Evolutionary conservation across 352 stramenopile species (phyloP).

Genomic region (Phytopythium oedochilum): DNA sequence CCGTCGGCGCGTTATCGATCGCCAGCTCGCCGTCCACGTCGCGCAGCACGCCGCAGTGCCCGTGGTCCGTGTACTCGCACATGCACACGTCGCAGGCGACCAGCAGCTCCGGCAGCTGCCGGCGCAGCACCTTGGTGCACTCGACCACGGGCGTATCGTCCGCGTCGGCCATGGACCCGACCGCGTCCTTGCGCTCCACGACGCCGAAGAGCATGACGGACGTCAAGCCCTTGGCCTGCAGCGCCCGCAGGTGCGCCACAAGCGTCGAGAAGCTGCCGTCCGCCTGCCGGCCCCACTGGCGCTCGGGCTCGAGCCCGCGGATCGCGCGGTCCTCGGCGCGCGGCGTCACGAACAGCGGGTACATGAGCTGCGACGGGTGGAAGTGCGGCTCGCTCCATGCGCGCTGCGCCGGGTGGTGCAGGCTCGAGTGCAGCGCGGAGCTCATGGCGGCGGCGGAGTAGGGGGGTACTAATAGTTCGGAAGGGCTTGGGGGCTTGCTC

Average conservation of each 20-base stretch:
- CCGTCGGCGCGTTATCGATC: constrained; percentile 96
- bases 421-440: constrained; percentile 58
- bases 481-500: neutral
- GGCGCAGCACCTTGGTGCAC: constrained; percentile 58
- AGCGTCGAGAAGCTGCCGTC: constrained; percentile 69
- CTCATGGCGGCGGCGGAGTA: neutral
- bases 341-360: constrained; percentile 86
- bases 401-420: constrained; percentile 78
- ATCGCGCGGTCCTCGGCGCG: constrained; percentile 69
- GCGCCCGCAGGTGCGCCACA: constrained; percentile 58
- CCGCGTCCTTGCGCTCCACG: constrained; percentile 77
- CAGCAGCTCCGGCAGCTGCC: constrained; percentile 67
- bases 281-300: constrained; percentile 75
- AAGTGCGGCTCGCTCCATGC: constrained; percentile 86
- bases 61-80: constrained; percentile 89
- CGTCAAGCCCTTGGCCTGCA: constrained; percentile 68
- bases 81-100: constrained; percentile 88
- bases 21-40: constrained; percentile 92
- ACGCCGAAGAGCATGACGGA: constrained; percentile 90
- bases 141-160: constrained; percentile 76
- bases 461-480: neutral
- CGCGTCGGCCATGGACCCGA: constrained; percentile 68
- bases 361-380: constrained; percentile 87
- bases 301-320: constrained; percentile 75
- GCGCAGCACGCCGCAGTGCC: constrained; percentile 80